These are phyloP conservation scores for Lolium rigidum DNA, from an alignment of 176 grass and related monocot genomes.

Conservation along the genomic window DNA sequence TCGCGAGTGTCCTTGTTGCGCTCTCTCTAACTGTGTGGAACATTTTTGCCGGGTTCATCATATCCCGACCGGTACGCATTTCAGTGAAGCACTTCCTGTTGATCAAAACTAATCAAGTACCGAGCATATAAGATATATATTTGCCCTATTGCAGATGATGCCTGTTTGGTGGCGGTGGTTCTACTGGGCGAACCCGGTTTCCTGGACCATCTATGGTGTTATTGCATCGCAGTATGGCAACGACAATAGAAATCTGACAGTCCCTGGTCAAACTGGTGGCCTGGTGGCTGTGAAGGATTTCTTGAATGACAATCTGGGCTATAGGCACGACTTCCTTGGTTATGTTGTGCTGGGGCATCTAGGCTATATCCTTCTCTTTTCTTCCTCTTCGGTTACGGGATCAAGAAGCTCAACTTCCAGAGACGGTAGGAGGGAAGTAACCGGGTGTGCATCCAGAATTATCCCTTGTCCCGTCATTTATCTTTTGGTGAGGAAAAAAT, in stretches of 20 bases:
- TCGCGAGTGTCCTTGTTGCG: constrained; percentile 46
- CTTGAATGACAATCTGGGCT: constrained; percentile 49
- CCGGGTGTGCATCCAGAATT: neutral
- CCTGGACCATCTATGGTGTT: constrained; percentile 41
- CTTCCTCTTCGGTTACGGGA: constrained; percentile 65
- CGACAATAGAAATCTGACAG: neutral
- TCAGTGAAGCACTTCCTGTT: neutral
- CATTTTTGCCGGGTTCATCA: constrained; percentile 63
- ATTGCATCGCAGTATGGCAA: constrained; percentile 60
- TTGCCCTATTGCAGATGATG: constrained; percentile 45
- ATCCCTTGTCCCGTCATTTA: neutral
- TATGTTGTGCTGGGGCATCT: constrained; percentile 53
- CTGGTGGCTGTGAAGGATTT: constrained; percentile 46
- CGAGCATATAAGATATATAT: neutral
- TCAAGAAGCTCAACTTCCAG: constrained; percentile 73
- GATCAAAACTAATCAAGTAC: neutral
- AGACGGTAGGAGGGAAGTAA: constrained; percentile 46
- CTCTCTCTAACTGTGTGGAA: constrained; percentile 62
- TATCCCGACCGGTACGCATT: constrained; percentile 55
- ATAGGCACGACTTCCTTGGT: constrained; percentile 52
- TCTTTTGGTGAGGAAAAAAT: neutral
- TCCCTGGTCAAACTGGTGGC: neutral
- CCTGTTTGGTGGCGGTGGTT: constrained; percentile 91
- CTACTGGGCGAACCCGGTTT: constrained; percentile 37
- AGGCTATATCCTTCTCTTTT: constrained; percentile 59